Percentiles rank a stretch among this genome's conserved stretches.
These are phyloP conservation scores for Microthyrium microscopicum DNA, from an alignment of 2,329 filamentous ascomycete species.

Conservation along the genomic window DNA sequence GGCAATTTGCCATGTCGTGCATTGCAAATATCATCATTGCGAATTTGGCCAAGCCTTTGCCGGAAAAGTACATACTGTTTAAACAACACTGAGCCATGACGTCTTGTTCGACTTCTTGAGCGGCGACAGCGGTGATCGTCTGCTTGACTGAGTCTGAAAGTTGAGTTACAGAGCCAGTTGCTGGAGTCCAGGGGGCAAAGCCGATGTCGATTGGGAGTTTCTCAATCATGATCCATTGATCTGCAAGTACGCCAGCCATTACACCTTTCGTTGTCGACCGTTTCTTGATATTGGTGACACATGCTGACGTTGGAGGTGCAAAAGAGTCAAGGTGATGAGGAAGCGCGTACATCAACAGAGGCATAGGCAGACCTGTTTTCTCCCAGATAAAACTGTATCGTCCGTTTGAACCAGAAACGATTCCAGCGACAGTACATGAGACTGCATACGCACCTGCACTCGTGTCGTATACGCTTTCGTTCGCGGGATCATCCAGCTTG, in stretches of 20 bases:
- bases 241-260: conserved; percentile 53
- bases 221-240: conserved; percentile 67
- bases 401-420: conserved; percentile 40
- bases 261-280: conserved; percentile 75
- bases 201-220: conserved; percentile 57
- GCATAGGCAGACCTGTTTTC: conserved; percentile 48
- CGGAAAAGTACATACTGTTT: conserved; percentile 84
- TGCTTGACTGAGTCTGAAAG: conserved; percentile 29
- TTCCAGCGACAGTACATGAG: conserved; percentile 47
- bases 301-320: conserved; percentile 35
- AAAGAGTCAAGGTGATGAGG: conserved; percentile 76
- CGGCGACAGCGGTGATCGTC: conserved; percentile 44
- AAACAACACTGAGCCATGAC: conserved; percentile 57
- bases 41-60: conserved; percentile 35
- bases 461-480: conserved; percentile 56
- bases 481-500: conserved; percentile 48
- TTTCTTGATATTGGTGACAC: conserved; percentile 40
- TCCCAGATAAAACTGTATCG: conserved; percentile 58
- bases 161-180: conserved; percentile 18
- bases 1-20: conserved; percentile 42
- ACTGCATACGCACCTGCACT: conserved; percentile 61
- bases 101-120: conserved; percentile 59
- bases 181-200: conserved; percentile 62
- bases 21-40: conserved; percentile 27
- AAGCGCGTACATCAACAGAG: conserved; percentile 69